phyloP scores from a whole-genome alignment of 768 basidiomycete genomes.

The Lentinula raphanica region DNA sequence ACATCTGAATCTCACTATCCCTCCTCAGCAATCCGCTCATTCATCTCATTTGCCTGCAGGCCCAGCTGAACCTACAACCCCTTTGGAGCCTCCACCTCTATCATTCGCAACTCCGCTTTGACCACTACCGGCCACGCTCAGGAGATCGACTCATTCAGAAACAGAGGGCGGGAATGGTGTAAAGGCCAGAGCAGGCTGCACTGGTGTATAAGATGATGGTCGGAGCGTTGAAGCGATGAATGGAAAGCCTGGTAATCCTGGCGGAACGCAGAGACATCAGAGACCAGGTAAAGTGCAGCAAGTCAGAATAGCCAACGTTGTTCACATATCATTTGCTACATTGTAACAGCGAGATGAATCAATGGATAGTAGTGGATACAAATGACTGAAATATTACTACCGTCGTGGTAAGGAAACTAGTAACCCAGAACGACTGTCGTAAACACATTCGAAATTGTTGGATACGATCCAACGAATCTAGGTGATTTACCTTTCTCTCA shows the following conservation, averaged over 20 bases:
- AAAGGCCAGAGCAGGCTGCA: constrained; percentile 58
- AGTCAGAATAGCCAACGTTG: not conserved
- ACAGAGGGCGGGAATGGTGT: constrained; percentile 80
- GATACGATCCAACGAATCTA: too few relatives aligned
- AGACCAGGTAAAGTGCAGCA: too few relatives aligned
- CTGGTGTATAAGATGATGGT: constrained; percentile 60
- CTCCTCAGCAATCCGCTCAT: not conserved
- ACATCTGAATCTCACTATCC: not conserved
- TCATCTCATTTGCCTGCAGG: not conserved
- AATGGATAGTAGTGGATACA: not conserved
- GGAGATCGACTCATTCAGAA: constrained; percentile 77
- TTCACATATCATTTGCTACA: not conserved
- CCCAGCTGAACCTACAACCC: not conserved
- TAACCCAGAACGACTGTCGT: not conserved
- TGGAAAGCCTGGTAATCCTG: too few relatives aligned
- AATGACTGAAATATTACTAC: not conserved
- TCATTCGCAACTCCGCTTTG: constrained; percentile 42
- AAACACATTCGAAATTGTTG: not conserved
- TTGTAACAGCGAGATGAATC: not conserved
- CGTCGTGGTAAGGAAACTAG: not conserved
- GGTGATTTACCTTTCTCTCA: not conserved
- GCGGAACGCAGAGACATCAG: too few relatives aligned
- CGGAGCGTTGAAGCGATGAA: not conserved
- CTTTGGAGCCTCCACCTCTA: constrained; percentile 15
- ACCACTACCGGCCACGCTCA: constrained; percentile 45